Base-by-base conservation (phyloP, 2,329 filamentous ascomycete genomes). In the Ophiostoma pallidulum region DNA sequence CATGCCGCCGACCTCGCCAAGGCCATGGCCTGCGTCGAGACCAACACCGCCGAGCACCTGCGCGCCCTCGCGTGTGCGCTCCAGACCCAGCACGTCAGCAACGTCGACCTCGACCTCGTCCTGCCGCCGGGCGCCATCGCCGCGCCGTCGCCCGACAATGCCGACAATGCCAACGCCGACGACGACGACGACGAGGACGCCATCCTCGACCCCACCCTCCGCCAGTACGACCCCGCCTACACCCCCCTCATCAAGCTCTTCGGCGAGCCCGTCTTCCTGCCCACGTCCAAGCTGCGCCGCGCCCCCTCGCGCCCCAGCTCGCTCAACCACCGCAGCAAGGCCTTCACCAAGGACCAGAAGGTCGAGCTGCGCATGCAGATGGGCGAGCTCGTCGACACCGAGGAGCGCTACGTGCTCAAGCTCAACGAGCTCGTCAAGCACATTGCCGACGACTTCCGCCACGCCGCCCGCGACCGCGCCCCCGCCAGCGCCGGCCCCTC, bases 1-100 rank as follows among this genome's bases (percentile, higher is more conserved):
- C 92, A 98, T 74, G 89, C 91, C 18, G 92, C 90, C 37, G 86
- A 94, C 59, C 69, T 98, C 51, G 90, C 91, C 45, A 84, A 85
- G 63, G 79, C 80, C 43, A 92, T 97, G 82, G 76, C 82, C 53
- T 82, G 77, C 66, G 82, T 91, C 54, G 88, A 94, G 40, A 85
- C 89, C 61, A 85, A 89, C 61, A 77, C 49, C 33, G 37, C 72
- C 33, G 82, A 89, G 14, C 77, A 92, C 22, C 77, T 94, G 48
- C 72, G 77, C 37, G 82, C 84, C 50, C 70, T 98, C 47, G 78
- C 84, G 48, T 76, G 79, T 47, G 85, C 89, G 14, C 75, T 94
- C 51, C 84, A 85, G 59, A 82, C 90, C 32, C 87, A 94, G 61
- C 82, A 84, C 55, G 70, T 94, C 48, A 88, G 81, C 57, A 91